Evolutionary conservation across 2,329 filamentous ascomycete species (phyloP), one percentile per base, ranked within the genome.

Genomic region (Aspergillus puulaauensis): DNA sequence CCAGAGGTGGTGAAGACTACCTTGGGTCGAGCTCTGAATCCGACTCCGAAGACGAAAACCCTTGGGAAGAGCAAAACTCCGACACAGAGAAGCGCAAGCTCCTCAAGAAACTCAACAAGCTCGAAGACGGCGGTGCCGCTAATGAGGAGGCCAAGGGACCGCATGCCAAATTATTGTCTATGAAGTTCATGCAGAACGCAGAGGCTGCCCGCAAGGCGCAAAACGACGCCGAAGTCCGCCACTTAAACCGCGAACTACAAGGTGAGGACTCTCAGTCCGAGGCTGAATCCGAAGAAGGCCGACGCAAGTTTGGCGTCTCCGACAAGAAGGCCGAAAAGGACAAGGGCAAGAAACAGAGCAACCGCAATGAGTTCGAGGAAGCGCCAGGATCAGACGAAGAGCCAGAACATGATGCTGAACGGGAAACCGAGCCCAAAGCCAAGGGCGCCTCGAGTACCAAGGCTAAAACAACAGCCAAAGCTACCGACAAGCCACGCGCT

Each of bases 141-240:
- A 67, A 65, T 3, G 68, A 69, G 41, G 72, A 71, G 33, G 67
- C 72, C 39, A 72, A 73, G 39, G 70, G 71, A 17, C 83, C 84
- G 0, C 81, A 83, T 64, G 87, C 88, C 14, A 88, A 86, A 66
- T 78, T 99, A 6, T 86, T 90, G 74, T 83, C 84, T 52, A 91
- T 99, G 88, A 90, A 91, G 60, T 99, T 99, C 72, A 98, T 99
- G 95, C 86, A 89, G 67, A 91, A 89, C 64, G 91, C 92, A 1
- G 93, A 97, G 68, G 89, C 88, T 27, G 82, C 86, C 39, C 86
- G 86, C 67, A 92, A 88, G 73, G 85, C 88, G 61, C 84, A 86
- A 57, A 97, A 98, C 65, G 90, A 96, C 66, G 89, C 90, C 56
- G 84, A 91, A 56, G 78, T 91, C 12, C 82, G 79, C 71, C 81